Conservation (phyloP, 768 basidiomycete species). For the Leucocoprinus sp. region DNA sequence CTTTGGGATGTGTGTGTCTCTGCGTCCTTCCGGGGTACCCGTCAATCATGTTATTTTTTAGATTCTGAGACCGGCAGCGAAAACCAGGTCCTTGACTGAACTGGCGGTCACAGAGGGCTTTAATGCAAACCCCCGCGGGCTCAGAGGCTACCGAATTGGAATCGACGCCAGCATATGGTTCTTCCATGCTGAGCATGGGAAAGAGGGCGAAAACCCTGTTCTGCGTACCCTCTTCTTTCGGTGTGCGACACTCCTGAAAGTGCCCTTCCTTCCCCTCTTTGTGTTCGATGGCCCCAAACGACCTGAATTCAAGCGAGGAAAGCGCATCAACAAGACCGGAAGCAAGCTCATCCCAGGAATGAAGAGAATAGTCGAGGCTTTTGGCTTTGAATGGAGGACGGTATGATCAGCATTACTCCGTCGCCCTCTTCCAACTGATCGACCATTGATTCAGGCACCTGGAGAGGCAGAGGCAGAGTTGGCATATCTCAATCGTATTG, state of each 20-base stretch:
- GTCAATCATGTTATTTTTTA: conserved; percentile 12
- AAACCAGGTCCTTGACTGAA: conserved; percentile 68
- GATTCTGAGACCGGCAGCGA: conserved; percentile 66
- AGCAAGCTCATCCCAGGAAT: conserved; percentile 68
- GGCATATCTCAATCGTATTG: conserved; percentile 74
- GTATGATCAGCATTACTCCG: conserved; percentile 24
- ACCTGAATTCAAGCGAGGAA: conserved; percentile 74
- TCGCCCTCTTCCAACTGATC: conserved; percentile 12
- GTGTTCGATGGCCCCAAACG: conserved; percentile 88
- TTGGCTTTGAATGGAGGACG: conserved; percentile 72
- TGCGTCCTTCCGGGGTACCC: background rate
- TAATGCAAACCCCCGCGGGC: conserved; percentile 49
- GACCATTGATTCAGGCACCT: conserved; percentile 53
- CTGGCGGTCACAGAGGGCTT: conserved; percentile 73
- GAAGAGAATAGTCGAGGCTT: conserved; percentile 71
- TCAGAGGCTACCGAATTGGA: conserved; percentile 73
- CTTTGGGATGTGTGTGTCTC: conserved; percentile 36
- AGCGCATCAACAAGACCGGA: conserved; percentile 51
- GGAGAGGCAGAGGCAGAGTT: conserved; percentile 95
- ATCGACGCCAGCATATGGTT: conserved; percentile 88
- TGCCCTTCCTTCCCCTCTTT: conserved; percentile 81
- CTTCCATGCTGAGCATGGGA: conserved; percentile 67
- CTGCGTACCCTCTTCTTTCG: conserved; percentile 79
- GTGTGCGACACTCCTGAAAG: conserved; percentile 66
- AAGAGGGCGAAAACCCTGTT: conserved; percentile 82